Conservation (phyloP, 208 protist species). For the Tritrichomonas musculus region DNA sequence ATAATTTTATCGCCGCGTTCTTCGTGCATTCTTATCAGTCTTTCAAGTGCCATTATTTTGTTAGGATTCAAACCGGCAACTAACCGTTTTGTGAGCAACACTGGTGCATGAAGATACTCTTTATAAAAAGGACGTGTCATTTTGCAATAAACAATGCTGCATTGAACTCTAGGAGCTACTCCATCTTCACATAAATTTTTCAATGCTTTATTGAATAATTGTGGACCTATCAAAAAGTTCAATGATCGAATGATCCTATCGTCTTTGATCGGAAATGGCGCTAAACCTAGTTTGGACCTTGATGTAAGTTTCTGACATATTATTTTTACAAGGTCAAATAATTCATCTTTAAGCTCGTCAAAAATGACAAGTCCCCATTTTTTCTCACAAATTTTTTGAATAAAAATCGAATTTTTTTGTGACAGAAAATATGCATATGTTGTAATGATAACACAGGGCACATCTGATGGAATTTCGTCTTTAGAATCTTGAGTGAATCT, state of each 20-base stretch:
- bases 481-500: background rate
- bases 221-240: slow-evolving; percentile 95
- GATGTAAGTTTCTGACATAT: slow-evolving; percentile 58
- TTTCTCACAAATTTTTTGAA: slow-evolving; percentile 33
- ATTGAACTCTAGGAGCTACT: slow-evolving; percentile 90
- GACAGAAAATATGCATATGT: slow-evolving; percentile 92
- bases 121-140: slow-evolving; percentile 84
- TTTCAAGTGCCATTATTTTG: slow-evolving; percentile 68
- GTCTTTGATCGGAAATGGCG: slow-evolving; percentile 65
- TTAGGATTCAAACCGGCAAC: slow-evolving; percentile 67
- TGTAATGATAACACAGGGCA: slow-evolving; percentile 77
- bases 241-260: slow-evolving; percentile 93
- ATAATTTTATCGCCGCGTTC: slow-evolving; percentile 72
- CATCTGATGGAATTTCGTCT: background rate
- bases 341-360: slow-evolving; percentile 92
- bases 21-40: slow-evolving; percentile 81
- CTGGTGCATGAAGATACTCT: slow-evolving; percentile 48
- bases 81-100: slow-evolving; percentile 26
- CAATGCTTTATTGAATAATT: slow-evolving; percentile 85
- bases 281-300: slow-evolving; percentile 94
- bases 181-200: slow-evolving; percentile 78
- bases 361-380: slow-evolving; percentile 94
- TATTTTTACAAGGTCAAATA: slow-evolving; percentile 83
- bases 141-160: slow-evolving; percentile 86
- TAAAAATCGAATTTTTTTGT: slow-evolving; percentile 5